A percentile compares a stretch with the other conserved stretches of the same genome.
Conservation (phyloP, 2,329 filamentous ascomycete genomes). For the Fusarium floridanum region DNA sequence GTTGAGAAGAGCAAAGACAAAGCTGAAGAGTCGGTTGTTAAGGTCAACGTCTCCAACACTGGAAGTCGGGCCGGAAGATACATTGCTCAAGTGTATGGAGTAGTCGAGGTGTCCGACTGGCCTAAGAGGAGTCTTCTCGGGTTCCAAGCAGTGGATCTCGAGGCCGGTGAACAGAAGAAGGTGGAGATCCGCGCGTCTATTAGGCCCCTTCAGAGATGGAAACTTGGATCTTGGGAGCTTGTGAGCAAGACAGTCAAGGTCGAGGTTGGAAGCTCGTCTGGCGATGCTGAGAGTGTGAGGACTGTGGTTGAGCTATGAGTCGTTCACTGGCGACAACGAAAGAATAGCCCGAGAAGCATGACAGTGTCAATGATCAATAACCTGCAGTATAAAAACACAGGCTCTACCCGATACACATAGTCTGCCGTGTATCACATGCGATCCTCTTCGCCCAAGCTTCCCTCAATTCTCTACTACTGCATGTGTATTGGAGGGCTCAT, state of each 20-base stretch:
- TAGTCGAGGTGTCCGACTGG: background rate
- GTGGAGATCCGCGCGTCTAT: background rate
- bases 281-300: background rate
- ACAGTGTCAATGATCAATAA: background rate
- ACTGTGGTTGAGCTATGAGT: background rate
- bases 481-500: background rate
- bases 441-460: background rate
- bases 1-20: background rate
- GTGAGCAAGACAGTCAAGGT: background rate
- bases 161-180: background rate
- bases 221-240: background rate
- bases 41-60: conserved; percentile 14
- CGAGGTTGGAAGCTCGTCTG: background rate
- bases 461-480: background rate
- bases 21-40: background rate
- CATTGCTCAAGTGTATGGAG: conserved; percentile 38
- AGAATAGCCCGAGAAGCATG: background rate
- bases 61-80: conserved; percentile 15
- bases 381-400: background rate
- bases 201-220: conserved; percentile 23
- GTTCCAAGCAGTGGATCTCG: conserved; percentile 15
- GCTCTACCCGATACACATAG: background rate
- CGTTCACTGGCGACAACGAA: background rate
- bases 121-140: conserved; percentile 25
- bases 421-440: background rate